These are phyloP conservation scores for Simplicillium aogashimaense DNA, from an alignment of 2,329 filamentous ascomycete genomes.

Conservation along the genomic window DNA sequence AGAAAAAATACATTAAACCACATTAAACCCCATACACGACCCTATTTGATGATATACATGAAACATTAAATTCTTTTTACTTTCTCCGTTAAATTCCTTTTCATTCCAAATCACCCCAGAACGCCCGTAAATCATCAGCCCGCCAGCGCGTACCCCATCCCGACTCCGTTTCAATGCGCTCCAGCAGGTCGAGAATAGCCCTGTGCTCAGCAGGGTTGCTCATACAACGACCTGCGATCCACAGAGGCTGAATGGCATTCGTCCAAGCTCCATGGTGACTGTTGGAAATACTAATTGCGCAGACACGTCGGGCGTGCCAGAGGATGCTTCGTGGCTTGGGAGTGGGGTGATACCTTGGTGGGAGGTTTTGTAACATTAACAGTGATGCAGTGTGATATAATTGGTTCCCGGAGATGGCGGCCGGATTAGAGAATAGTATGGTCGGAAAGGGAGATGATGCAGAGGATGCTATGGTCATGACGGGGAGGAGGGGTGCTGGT, in stretches of 20 bases:
- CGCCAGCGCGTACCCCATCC: slow-evolving; percentile 45
- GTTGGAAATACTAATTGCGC: slow-evolving; percentile 42
- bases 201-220: slow-evolving; percentile 33
- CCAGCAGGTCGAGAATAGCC: slow-evolving; percentile 33
- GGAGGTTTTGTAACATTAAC: slow-evolving; percentile 37
- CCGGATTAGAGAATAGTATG: slow-evolving; percentile 38
- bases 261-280: slow-evolving; percentile 42
- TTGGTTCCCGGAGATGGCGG: slow-evolving; percentile 44
- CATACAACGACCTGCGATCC: slow-evolving; percentile 41
- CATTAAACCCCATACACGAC: too few species aligned
- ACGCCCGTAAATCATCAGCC: slow-evolving; percentile 38
- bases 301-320: slow-evolving; percentile 43
- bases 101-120: slow-evolving; percentile 33
- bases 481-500: slow-evolving; percentile 23
- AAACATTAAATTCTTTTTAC: too few species aligned
- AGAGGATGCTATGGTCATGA: slow-evolving; percentile 21
- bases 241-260: slow-evolving; percentile 43
- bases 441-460: slow-evolving; percentile 39
- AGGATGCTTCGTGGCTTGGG: slow-evolving; percentile 26
- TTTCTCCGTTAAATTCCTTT: neutral
- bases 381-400: slow-evolving; percentile 43
- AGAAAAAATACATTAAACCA: too few species aligned
- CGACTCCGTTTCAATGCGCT: slow-evolving; percentile 38
- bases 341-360: slow-evolving; percentile 26
- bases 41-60: too few species aligned